Conservation (phyloP, 345 rosid genomes). For the Citrus maxima region DNA sequence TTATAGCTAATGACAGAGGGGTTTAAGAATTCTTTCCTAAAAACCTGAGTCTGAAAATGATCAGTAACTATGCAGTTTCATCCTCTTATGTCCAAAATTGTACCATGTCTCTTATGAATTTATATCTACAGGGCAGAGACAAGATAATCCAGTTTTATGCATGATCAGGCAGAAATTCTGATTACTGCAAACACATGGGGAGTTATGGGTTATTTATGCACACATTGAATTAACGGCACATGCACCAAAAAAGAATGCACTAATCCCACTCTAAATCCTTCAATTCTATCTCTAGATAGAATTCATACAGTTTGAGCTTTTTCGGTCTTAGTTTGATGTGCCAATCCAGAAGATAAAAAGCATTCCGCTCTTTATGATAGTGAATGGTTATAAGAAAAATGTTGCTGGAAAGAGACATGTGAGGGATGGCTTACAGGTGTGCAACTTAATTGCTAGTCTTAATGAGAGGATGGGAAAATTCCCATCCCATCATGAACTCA, state of each 20-base stretch:
- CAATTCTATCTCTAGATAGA: not conserved
- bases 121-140: not conserved
- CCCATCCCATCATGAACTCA: not conserved
- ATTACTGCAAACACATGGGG: not conserved
- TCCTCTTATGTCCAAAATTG: not conserved
- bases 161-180: not conserved
- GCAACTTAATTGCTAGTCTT: not conserved
- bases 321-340: not conserved
- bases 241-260: not conserved
- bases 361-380: not conserved
- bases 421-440: not conserved
- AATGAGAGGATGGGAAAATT: not conserved
- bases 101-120: not conserved
- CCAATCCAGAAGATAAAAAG: constrained; percentile 1
- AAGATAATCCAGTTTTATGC: not conserved
- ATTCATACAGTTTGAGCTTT: not conserved
- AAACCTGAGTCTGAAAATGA: not conserved
- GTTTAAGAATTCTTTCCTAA: not conserved
- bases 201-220: not conserved
- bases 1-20: not conserved
- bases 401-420: not conserved
- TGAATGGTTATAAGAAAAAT: not conserved
- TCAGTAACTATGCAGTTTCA: not conserved
- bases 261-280: not conserved
- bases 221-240: not conserved